phyloP scores from a whole-genome alignment of 495 filamentous ascomycete genomes.

The Neurospora sp. region DNA sequence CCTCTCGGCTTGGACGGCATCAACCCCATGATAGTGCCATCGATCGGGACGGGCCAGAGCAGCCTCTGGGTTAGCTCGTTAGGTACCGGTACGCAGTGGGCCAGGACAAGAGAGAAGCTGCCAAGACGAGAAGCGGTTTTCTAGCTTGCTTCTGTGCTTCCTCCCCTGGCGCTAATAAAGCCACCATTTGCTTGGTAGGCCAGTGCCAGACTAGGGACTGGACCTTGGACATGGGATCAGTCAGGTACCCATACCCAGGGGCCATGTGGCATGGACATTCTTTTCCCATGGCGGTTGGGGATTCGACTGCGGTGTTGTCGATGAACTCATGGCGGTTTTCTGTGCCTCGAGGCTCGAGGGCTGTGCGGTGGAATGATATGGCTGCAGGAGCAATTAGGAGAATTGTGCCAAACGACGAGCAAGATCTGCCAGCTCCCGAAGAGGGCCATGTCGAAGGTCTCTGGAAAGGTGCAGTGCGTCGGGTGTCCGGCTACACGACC shows the following conservation, averaged over 20 bases:
- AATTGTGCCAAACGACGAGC: slow-evolving; percentile 10
- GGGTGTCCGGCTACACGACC: not conserved
- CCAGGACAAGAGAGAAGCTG: slow-evolving; percentile 2
- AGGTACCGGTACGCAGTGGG: not conserved
- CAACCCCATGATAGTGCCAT: not conserved
- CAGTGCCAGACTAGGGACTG: not conserved
- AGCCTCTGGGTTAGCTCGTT: not conserved
- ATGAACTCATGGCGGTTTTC: not conserved
- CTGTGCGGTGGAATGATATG: not conserved
- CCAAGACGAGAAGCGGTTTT: slow-evolving; percentile 17
- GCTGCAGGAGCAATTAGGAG: slow-evolving; percentile 9
- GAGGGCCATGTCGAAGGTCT: not conserved
- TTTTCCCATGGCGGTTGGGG: not conserved
- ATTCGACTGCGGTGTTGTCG: not conserved
- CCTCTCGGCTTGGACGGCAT: not conserved
- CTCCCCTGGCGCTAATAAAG: not conserved
- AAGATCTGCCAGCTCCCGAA: not conserved
- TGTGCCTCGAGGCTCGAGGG: not conserved
- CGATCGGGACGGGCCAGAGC: not conserved
- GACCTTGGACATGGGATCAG: not conserved
- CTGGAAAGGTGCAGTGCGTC: not conserved
- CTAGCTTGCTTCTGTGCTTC: slow-evolving; percentile 2
- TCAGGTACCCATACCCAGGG: not conserved
- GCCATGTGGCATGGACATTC: not conserved
- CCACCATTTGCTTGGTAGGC: slow-evolving; percentile 6